Percentiles rank a stretch among this genome's conserved stretches.
Evolutionary conservation across 345 rosid species (phyloP).

Genomic region (Psidium guajava): DNA sequence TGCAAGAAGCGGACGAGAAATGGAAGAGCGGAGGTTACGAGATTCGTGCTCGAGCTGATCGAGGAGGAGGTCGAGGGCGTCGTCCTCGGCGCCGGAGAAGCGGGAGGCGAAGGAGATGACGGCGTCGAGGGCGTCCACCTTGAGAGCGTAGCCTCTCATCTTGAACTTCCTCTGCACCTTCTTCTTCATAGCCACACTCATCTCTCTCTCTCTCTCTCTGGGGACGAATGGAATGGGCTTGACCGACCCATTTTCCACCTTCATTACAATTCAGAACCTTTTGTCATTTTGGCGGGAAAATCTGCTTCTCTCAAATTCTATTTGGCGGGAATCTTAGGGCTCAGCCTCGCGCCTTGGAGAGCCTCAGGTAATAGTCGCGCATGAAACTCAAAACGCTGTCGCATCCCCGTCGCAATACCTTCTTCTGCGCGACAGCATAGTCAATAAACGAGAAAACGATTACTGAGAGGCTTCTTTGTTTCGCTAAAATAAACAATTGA

Average conservation of each 20-base stretch:
- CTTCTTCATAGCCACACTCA: slow-evolving; percentile 35
- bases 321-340: too few relatives aligned
- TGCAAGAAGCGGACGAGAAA: not conserved
- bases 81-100: slow-evolving; percentile 56
- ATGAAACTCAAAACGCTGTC: too few relatives aligned
- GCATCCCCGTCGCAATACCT: too few relatives aligned
- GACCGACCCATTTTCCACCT: not conserved
- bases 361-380: too few relatives aligned
- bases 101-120: slow-evolving; percentile 46
- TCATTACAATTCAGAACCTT: too few relatives aligned
- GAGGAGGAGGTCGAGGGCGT: slow-evolving; percentile 71
- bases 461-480: too few relatives aligned
- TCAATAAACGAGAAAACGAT: too few relatives aligned
- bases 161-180: slow-evolving; percentile 65
- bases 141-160: slow-evolving; percentile 64
- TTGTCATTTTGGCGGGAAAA: too few relatives aligned
- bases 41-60: slow-evolving; percentile 58
- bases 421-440: too few relatives aligned
- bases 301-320: too few relatives aligned
- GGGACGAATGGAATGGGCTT: not conserved
- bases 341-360: too few relatives aligned
- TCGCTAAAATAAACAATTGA: too few relatives aligned
- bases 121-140: slow-evolving; percentile 62
- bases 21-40: slow-evolving; percentile 5
- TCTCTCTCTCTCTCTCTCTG: not conserved